Percentiles rank a stretch among this genome's conserved stretches.
phyloP scores from a whole-genome alignment of 1,139 yeast species.

The Hansenula anomala region DNA sequence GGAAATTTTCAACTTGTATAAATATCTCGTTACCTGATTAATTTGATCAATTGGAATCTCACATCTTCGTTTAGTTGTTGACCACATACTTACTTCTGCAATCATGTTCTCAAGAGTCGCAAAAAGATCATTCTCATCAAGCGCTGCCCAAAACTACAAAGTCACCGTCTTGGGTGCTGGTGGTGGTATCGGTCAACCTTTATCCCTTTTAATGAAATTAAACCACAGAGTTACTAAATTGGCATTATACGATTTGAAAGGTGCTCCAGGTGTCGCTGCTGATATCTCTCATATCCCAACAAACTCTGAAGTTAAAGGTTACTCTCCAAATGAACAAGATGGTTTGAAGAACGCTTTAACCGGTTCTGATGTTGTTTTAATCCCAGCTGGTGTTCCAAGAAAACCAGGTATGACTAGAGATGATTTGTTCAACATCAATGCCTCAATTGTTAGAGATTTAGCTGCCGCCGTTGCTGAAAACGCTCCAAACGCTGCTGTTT shows the following conservation, averaged over 20 bases:
- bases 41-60: too few relatives aligned
- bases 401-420: conserved; percentile 99
- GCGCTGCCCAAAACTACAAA: conserved; percentile 59
- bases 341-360: conserved; percentile 75
- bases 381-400: conserved; percentile 99
- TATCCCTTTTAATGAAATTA: conserved; percentile 83
- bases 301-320: conserved; percentile 78
- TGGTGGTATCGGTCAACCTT: conserved; percentile 99
- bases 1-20: too few relatives aligned
- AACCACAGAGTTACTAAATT: conserved; percentile 82
- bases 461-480: conserved; percentile 84
- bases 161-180: conserved; percentile 94
- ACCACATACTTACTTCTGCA: too few relatives aligned
- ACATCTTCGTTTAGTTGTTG: too few relatives aligned
- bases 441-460: conserved; percentile 89
- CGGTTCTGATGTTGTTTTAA: conserved; percentile 82
- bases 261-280: conserved; percentile 97
- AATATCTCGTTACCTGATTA: too few relatives aligned
- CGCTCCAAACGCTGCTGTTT: conserved; percentile 84
- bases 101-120: conserved; percentile 46
- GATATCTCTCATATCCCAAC: conserved; percentile 93
- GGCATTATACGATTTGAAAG: conserved; percentile 86
- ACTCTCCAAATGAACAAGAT: conserved; percentile 76
- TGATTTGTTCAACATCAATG: conserved; percentile 95
- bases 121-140: conserved; percentile 64